Conservation (phyloP, 257 asterid genomes). For the Jaltomata sinuosa region DNA sequence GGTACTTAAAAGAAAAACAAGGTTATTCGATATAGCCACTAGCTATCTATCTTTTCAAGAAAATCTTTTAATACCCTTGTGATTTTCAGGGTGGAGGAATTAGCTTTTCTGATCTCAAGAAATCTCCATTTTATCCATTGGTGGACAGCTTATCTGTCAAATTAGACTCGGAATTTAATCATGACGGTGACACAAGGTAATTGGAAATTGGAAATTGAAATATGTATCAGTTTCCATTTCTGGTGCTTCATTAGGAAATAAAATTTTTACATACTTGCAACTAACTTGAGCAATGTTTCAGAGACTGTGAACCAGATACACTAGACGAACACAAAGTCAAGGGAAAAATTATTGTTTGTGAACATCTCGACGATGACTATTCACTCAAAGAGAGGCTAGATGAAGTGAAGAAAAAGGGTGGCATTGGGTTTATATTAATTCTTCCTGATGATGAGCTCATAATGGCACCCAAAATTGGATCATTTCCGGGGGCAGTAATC, state of each 20-base stretch:
- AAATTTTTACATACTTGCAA: not conserved
- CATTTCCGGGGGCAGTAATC: conserved; percentile 28
- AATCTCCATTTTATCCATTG: conserved; percentile 47
- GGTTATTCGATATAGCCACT: not conserved
- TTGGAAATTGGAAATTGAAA: not conserved
- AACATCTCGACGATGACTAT: conserved; percentile 2
- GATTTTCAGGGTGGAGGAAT: conserved; percentile 65
- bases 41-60: not conserved
- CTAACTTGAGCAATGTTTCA: conserved; percentile 7
- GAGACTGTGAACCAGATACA: conserved; percentile 47
- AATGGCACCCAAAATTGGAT: conserved; percentile 24
- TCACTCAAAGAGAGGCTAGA: conserved; percentile 6
- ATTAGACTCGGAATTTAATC: not conserved
- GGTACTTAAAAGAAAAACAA: not conserved
- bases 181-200: conserved; percentile 28
- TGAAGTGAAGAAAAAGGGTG: conserved; percentile 23
- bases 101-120: conserved; percentile 33
- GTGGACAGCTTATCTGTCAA: conserved; percentile 36
- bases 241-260: not conserved
- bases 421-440: conserved; percentile 34
- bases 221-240: not conserved
- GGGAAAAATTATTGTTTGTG: conserved; percentile 55
- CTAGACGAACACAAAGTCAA: conserved; percentile 35
- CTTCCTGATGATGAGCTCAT: conserved; percentile 14
- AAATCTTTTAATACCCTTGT: not conserved